Evolutionary conservation across 129 eudicot genomes (phyloP).

Genomic region (Pittosporum tobira): DNA sequence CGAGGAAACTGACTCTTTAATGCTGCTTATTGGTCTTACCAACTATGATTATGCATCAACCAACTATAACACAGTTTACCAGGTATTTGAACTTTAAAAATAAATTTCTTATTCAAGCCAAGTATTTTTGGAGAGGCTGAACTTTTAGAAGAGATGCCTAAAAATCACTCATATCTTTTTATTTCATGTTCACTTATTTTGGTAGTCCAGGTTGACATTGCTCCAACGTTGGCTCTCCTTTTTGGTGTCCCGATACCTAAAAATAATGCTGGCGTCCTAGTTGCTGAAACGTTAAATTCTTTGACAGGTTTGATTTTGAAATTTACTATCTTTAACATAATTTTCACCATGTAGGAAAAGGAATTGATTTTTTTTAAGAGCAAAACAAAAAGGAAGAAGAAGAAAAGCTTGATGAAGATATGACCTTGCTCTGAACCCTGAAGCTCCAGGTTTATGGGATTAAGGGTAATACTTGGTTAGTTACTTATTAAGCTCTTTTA

Average conservation of each 20-base stretch:
- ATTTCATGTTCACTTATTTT: constrained; percentile 8
- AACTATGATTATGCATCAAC: constrained; percentile 22
- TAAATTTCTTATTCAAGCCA: background rate
- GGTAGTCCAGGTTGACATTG: constrained; percentile 64
- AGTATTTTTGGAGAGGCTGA: background rate
- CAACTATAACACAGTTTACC: constrained; percentile 37
- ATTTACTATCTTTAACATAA: background rate
- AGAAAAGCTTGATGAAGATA: background rate
- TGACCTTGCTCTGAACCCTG: no score
- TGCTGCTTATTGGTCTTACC: constrained; percentile 57
- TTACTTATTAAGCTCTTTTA: no score
- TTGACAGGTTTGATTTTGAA: constrained; percentile 45
- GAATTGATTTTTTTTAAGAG: background rate
- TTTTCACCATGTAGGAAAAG: background rate
- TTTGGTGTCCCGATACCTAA: constrained; percentile 93
- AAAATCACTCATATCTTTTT: background rate
- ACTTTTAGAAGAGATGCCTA: background rate
- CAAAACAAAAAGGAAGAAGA: background rate
- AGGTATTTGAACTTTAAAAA: constrained; percentile 34
- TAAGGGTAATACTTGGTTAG: no score
- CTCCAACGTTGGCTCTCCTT: constrained; percentile 79
- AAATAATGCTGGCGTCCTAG: constrained; percentile 64
- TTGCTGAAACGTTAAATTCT: constrained; percentile 45
- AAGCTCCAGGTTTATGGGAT: no score
- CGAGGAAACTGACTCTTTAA: constrained; percentile 89